These are phyloP conservation scores for Backusella liffmaniae DNA, from an alignment of 192 early-diverging fungal species.

Conservation along the genomic window DNA sequence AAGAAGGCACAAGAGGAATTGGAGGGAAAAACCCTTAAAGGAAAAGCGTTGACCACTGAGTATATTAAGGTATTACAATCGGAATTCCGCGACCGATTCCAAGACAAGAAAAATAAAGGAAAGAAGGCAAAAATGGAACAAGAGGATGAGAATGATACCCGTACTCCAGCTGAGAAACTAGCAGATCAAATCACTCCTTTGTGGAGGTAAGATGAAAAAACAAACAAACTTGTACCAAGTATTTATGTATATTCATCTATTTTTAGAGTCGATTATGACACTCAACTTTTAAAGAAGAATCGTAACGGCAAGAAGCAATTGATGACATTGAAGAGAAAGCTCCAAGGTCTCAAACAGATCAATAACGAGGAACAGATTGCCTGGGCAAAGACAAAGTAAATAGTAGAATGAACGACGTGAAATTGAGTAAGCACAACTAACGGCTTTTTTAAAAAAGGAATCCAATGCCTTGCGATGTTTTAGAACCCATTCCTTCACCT, in stretches of 20 bases:
- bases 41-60: conserved; percentile 14
- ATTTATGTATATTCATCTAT: background rate
- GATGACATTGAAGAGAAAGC: conserved; percentile 20
- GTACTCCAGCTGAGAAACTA: conserved; percentile 58
- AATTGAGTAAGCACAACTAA: background rate
- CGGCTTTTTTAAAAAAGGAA: background rate
- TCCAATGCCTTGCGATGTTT: conserved; percentile 25
- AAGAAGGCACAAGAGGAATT: conserved; percentile 12
- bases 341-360: conserved; percentile 14
- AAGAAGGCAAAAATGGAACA: conserved; percentile 32
- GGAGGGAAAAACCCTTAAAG: conserved; percentile 20
- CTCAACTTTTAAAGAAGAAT: conserved; percentile 56
- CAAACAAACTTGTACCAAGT: background rate
- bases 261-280: conserved; percentile 50
- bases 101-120: conserved; percentile 49
- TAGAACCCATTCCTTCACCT: conserved; percentile 57
- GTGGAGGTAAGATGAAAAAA: conserved; percentile 42
- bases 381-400: conserved; percentile 41
- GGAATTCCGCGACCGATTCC: conserved; percentile 18
- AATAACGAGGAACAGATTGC: conserved; percentile 18
- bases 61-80: conserved; percentile 8
- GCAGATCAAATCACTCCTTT: conserved; percentile 73
- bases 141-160: conserved; percentile 35
- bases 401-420: background rate
- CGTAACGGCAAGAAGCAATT: conserved; percentile 17